These are phyloP conservation scores for Rhodamnia rubescens DNA, from an alignment of 345 rosid genomes.

Conservation along the genomic window DNA sequence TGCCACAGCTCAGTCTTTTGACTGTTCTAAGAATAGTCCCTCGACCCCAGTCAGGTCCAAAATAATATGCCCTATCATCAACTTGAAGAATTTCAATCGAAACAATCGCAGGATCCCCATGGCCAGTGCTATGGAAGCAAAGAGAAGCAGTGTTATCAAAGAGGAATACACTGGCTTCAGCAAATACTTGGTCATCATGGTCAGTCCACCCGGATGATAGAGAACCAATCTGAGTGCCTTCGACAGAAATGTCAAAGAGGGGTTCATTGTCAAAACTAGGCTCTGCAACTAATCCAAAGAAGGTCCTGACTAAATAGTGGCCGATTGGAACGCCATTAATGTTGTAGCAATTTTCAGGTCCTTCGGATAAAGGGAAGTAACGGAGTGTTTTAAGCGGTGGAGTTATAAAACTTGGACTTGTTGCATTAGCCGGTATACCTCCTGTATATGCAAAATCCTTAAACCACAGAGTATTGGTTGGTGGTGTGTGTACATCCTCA, in stretches of 20 bases:
- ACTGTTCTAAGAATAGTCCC: constrained; percentile 63
- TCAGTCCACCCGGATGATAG: constrained; percentile 78
- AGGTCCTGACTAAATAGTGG: constrained; percentile 72
- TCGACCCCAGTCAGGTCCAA: constrained; percentile 46
- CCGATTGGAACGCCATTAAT: constrained; percentile 64
- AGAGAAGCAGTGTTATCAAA: constrained; percentile 53
- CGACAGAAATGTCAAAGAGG: constrained; percentile 75
- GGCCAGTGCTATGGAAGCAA: constrained; percentile 97
- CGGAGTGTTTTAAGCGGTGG: constrained; percentile 76
- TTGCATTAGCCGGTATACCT: constrained; percentile 64
- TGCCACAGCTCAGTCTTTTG: constrained; percentile 71
- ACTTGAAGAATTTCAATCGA: constrained; percentile 86
- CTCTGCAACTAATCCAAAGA: constrained; percentile 43
- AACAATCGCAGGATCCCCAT: constrained; percentile 86
- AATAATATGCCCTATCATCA: constrained; percentile 62
- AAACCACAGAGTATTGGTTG: constrained; percentile 75
- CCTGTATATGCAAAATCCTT: constrained; percentile 95
- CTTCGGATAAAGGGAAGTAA: constrained; percentile 80
- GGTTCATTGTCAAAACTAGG: constrained; percentile 61
- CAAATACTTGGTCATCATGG: constrained; percentile 69
- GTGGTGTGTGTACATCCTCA: constrained; percentile 39
- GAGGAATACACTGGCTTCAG: constrained; percentile 72
- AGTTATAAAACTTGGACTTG: constrained; percentile 37
- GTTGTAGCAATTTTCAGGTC: constrained; percentile 84
- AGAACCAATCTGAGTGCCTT: constrained; percentile 80